Conservation (phyloP, 805 yeast species). For the Candida manassasensis region DNA sequence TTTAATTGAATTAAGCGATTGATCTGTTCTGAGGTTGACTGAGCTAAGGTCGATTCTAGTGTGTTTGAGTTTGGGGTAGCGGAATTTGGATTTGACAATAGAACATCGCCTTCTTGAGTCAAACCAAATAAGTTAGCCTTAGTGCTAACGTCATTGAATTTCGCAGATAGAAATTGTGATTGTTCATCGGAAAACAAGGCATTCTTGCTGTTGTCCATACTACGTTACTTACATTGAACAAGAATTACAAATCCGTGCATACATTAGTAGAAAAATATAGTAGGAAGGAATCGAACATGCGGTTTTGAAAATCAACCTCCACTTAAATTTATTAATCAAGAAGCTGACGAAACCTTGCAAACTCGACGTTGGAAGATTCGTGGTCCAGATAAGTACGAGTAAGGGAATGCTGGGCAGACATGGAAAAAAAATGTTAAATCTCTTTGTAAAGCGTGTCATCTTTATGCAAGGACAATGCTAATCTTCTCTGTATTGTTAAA, state of each 20-base stretch:
- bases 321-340: too few relatives aligned
- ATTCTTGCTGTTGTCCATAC: neutral
- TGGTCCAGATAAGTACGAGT: too few relatives aligned
- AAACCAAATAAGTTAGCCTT: neutral
- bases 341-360: too few relatives aligned
- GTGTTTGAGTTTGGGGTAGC: neutral
- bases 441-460: conserved; percentile 99
- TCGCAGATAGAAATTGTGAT: neutral
- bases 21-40: neutral
- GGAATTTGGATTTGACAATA: neutral
- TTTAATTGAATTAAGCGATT: conserved; percentile 16
- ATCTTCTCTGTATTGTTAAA: conserved; percentile 99
- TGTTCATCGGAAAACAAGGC: neutral
- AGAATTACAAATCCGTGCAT: too few relatives aligned
- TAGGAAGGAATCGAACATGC: too few relatives aligned
- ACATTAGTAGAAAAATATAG: too few relatives aligned
- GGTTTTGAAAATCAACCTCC: too few relatives aligned
- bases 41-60: neutral
- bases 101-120: neutral
- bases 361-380: too few relatives aligned
- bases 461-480: conserved; percentile 99
- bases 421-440: conserved; percentile 86
- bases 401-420: neutral
- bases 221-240: neutral
- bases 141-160: neutral